A percentile compares a stretch with the other conserved stretches of the same genome.
Conservation (phyloP, 345 rosid genomes). For the Gossypium thurberi region DNA sequence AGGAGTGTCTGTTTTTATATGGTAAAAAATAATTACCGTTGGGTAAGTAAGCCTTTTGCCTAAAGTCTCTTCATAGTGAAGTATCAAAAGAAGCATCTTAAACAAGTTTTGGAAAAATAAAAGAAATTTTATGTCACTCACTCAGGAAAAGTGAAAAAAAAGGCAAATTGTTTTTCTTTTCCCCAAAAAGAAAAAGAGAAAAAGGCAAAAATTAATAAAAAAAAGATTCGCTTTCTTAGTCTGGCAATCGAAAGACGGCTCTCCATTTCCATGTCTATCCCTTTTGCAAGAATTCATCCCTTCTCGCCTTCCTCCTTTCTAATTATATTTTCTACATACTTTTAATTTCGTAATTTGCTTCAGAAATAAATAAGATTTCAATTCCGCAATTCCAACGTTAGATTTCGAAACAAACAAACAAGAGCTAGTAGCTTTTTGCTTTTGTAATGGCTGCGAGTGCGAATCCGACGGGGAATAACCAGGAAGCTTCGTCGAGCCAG, state of each 20-base stretch:
- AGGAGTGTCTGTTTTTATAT: no score
- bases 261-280: background rate
- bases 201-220: background rate
- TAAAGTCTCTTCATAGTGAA: no score
- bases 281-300: conserved; percentile 1
- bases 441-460: conserved; percentile 64
- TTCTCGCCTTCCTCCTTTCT: background rate
- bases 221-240: conserved; percentile 10
- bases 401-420: background rate
- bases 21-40: no score
- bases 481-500: conserved; percentile 41
- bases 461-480: conserved; percentile 36
- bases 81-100: background rate
- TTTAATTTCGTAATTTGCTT: background rate
- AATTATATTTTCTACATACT: background rate
- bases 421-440: background rate
- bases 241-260: background rate
- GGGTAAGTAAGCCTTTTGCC: no score
- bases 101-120: background rate
- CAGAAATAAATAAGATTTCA: background rate
- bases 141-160: background rate
- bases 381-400: no score
- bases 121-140: no score
- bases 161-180: no score
- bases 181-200: background rate